These are phyloP conservation scores for Solanum verrucosum DNA, from an alignment of 257 asterid genomes.

Conservation along the genomic window DNA sequence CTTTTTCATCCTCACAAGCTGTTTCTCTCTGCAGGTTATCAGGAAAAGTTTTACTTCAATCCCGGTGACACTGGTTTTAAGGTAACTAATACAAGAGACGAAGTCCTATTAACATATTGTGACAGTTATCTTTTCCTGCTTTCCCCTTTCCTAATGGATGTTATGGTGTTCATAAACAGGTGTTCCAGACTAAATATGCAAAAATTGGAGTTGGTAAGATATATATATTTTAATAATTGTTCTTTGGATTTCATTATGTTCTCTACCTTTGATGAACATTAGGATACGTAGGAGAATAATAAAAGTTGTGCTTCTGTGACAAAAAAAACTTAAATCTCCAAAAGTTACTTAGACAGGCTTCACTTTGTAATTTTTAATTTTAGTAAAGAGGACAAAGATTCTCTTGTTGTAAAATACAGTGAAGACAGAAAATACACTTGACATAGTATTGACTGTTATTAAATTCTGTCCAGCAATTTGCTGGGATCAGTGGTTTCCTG, in stretches of 20 bases:
- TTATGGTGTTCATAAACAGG: constrained; percentile 37
- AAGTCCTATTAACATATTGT: not conserved
- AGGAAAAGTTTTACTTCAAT: constrained; percentile 95
- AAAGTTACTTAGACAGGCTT: not conserved
- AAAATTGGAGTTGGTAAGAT: constrained; percentile 88
- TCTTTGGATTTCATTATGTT: not conserved
- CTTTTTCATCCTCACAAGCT: not conserved
- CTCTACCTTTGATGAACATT: not conserved
- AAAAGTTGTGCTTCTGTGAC: not conserved
- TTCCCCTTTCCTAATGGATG: not conserved
- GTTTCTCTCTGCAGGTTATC: constrained; percentile 55
- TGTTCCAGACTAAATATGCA: constrained; percentile 80
- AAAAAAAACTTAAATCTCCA: not conserved
- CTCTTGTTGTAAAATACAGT: not conserved
- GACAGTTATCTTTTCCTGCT: not conserved
- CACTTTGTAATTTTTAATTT: not conserved
- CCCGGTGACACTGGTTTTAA: constrained; percentile 98
- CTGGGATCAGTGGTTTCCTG: constrained; percentile 99
- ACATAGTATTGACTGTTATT: not conserved
- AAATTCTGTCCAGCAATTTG: constrained; percentile 52
- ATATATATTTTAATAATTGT: not conserved
- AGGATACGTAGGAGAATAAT: not conserved
- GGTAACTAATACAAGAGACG: constrained; percentile 25
- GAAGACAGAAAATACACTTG: not conserved
- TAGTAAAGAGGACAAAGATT: not conserved